Evolutionary conservation across 306 rosid species (phyloP).

Genomic region (Luffa acutangula): DNA sequence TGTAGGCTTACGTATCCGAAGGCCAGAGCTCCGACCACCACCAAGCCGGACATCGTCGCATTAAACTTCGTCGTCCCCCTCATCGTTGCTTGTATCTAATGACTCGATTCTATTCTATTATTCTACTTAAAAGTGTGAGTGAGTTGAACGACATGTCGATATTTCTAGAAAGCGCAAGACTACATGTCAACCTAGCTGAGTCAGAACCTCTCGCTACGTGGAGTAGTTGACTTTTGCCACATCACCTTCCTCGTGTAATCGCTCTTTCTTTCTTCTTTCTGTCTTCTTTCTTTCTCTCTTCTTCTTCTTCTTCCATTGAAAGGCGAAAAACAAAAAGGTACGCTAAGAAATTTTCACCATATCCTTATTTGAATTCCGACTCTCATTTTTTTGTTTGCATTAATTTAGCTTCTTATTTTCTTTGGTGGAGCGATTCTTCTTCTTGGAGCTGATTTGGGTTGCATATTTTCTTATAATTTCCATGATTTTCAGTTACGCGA

Average conservation of each 20-base stretch:
- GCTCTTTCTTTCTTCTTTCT: not conserved
- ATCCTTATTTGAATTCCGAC: not conserved
- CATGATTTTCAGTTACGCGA: not conserved
- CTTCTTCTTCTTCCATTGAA: not conserved
- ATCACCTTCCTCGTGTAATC: not conserved
- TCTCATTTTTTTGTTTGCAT: not conserved
- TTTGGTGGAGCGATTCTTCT: not conserved
- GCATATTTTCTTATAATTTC: not conserved
- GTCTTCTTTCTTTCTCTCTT: not conserved
- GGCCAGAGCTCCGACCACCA: slow-evolving; percentile 74
- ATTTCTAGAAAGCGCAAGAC: not conserved
- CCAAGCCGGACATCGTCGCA: slow-evolving; percentile 64
- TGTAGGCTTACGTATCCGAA: slow-evolving; percentile 68
- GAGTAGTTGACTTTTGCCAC: not conserved
- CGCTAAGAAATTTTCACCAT: not conserved
- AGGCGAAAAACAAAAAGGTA: not conserved
- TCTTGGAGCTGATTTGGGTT: not conserved
- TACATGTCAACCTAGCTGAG: not conserved
- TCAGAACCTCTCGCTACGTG: not conserved
- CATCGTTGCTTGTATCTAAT: slow-evolving; percentile 11
- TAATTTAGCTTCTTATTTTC: not conserved
- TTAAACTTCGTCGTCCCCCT: slow-evolving; percentile 36
- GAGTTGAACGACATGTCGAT: not conserved
- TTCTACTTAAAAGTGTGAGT: not conserved
- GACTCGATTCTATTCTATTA: not conserved